Evolutionary conservation across 1,284 basidiomycete species (phyloP), one percentile per base, ranked within the genome.

Genomic region (Ceratobasidium sp.): DNA sequence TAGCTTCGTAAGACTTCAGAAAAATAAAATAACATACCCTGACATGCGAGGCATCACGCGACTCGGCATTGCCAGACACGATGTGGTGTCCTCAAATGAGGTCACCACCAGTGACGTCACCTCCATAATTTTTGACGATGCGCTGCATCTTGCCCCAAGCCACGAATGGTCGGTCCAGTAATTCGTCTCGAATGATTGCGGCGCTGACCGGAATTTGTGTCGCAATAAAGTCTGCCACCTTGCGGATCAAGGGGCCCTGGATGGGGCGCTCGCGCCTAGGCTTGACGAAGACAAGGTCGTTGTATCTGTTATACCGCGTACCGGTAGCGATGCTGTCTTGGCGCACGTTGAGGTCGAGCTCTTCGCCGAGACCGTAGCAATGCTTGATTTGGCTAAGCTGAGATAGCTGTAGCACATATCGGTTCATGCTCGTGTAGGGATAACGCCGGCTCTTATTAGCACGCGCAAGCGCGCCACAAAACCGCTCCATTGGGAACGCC

Each of bases 401-500:
- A 13, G 70, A 61, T 1, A 73, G 23, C n/a, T 73, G 42, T 7
- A 73, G 70, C 12, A 73, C 70, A 33, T 48, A 33, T 61, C 44
- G 26, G 38, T 73, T 52, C n/a, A 73, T 44, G 57, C 57, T 73
- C 20, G 70, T 15, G 33, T 62, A 73, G n/a, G 70, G 70, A 50
- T 48, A 62, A 23, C 57, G 57, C 9, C 26, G 70, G 46, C 48
- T 73, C 12, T 48, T 44, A 28, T 73, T 73, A 12, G 70, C 57
- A 26, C 57, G 56, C 1, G 40, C 56, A 38, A 73, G 2, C 6
- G 50, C 46, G 5, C 66, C 66, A 33, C 66, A 68, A 40, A 52
- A 68, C 23, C 66, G 44, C 26, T 68, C 66, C 82, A 83, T 87
- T 0, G 84, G 83, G 76, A 86, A 67, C 0, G 86, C 85, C 87